Percentiles rank a stretch among this genome's conserved stretches.
These are phyloP conservation scores for Ophiocordyceps unilateralis DNA, from an alignment of 2,329 filamentous ascomycete species.

Conservation along the genomic window DNA sequence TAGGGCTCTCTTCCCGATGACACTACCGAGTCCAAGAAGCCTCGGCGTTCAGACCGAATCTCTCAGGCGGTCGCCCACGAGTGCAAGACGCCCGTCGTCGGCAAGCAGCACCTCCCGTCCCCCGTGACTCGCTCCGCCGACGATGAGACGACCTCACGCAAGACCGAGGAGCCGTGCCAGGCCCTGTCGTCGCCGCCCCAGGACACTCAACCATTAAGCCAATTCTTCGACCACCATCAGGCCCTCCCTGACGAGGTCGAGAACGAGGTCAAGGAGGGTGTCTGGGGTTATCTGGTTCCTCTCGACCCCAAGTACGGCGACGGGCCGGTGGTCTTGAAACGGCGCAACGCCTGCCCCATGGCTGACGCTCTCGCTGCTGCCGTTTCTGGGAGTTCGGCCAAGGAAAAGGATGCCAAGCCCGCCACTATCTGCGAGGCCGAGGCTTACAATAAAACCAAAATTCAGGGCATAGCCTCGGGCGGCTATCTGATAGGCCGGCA, in stretches of 20 bases:
- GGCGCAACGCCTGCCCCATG: slow-evolving; percentile 51
- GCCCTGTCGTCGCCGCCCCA: slow-evolving; percentile 44
- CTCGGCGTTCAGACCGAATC: slow-evolving; percentile 59
- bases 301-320: slow-evolving; percentile 51
- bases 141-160: slow-evolving; percentile 35
- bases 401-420: slow-evolving; percentile 25
- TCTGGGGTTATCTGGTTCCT: slow-evolving; percentile 91
- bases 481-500: slow-evolving; percentile 89
- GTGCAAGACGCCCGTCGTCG: slow-evolving; percentile 43
- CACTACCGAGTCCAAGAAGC: slow-evolving; percentile 60
- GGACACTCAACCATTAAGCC: slow-evolving; percentile 42
- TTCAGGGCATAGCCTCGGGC: slow-evolving; percentile 46
- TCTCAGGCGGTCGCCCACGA: slow-evolving; percentile 41
- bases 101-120: slow-evolving; percentile 59
- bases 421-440: slow-evolving; percentile 36
- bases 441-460: slow-evolving; percentile 44
- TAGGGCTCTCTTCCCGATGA: slow-evolving; percentile 51
- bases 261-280: slow-evolving; percentile 67
- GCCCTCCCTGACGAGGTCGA: slow-evolving; percentile 66
- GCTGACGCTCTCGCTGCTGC: slow-evolving; percentile 25
- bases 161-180: slow-evolving; percentile 30
- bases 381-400: slow-evolving; percentile 13
- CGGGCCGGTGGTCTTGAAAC: slow-evolving; percentile 56
- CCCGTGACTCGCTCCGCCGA: slow-evolving; percentile 51
- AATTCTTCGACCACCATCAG: slow-evolving; percentile 57